These are phyloP conservation scores for Kluyveromyces aestuarii DNA, from an alignment of 805 yeast species.

Conservation along the genomic window DNA sequence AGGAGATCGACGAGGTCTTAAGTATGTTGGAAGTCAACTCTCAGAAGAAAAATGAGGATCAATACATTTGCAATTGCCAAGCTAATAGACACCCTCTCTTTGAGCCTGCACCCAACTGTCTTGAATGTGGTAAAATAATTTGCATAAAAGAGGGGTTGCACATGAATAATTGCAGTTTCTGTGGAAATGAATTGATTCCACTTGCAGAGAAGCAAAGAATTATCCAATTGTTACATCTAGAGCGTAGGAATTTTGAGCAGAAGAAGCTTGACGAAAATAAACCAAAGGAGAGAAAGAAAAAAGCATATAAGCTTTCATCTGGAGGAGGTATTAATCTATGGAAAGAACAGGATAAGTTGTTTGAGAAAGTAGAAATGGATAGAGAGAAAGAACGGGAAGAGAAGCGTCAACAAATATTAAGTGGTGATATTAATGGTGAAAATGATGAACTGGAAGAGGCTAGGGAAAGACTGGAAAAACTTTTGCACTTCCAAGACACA, in stretches of 20 bases:
- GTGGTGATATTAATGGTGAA: constrained; percentile 26
- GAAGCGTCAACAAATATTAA: constrained; percentile 19
- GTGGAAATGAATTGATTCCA: constrained; percentile 61
- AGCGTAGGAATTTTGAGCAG: constrained; percentile 37
- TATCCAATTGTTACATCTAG: constrained; percentile 41
- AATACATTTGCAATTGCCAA: constrained; percentile 63
- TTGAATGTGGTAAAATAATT: constrained; percentile 89
- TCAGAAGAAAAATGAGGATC: constrained; percentile 11
- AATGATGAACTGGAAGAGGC: constrained; percentile 58
- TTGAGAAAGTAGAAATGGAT: constrained; percentile 49
- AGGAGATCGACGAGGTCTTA: constrained; percentile 58
- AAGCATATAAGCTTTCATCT: constrained; percentile 43
- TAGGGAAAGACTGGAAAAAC: constrained; percentile 58
- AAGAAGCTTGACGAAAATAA: constrained; percentile 15
- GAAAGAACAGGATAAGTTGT: constrained; percentile 57
- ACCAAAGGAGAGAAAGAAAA: constrained; percentile 19
- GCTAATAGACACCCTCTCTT: constrained; percentile 83
- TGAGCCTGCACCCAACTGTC: constrained; percentile 86
- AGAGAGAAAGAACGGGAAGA: constrained; percentile 27
- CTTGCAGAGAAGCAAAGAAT: constrained; percentile 54
- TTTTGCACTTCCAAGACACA: constrained; percentile 73
- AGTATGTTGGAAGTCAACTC: constrained; percentile 39
- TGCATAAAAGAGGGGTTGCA: constrained; percentile 73
- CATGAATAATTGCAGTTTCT: constrained; percentile 77
- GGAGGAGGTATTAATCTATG: constrained; percentile 59